Conservation (phyloP, 2,329 filamentous ascomycete genomes). For the Fusarium longipes region DNA sequence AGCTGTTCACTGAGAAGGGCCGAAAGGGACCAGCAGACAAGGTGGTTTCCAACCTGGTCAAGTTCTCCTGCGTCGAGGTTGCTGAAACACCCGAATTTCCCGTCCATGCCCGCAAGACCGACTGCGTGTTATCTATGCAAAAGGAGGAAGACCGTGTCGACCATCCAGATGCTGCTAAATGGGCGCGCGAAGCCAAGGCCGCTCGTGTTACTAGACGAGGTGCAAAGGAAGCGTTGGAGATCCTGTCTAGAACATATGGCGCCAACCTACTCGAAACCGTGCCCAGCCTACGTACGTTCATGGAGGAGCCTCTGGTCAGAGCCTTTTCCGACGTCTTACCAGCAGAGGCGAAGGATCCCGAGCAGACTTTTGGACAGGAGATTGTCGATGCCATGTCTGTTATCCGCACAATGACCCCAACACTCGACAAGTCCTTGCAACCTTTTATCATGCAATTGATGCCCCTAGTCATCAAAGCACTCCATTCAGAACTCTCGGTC, state of each 20-base stretch:
- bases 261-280: slow-evolving; percentile 81
- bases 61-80: slow-evolving; percentile 97
- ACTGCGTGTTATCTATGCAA: slow-evolving; percentile 88
- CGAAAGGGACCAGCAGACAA: slow-evolving; percentile 92
- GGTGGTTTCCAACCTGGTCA: slow-evolving; percentile 93
- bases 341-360: slow-evolving; percentile 76
- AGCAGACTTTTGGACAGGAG: slow-evolving; percentile 84
- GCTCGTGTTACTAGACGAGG: slow-evolving; percentile 91
- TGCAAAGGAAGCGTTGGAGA: slow-evolving; percentile 93
- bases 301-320: slow-evolving; percentile 81
- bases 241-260: slow-evolving; percentile 84
- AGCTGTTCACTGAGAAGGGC: slow-evolving; percentile 82
- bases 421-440: slow-evolving; percentile 79
- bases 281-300: slow-evolving; percentile 82
- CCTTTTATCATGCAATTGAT: slow-evolving; percentile 85
- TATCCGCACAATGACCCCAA: slow-evolving; percentile 92
- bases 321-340: slow-evolving; percentile 81
- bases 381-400: slow-evolving; percentile 95
- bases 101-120: slow-evolving; percentile 80
- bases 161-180: slow-evolving; percentile 89
- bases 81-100: slow-evolving; percentile 97
- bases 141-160: slow-evolving; percentile 98
- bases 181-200: slow-evolving; percentile 87
- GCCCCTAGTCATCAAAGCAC: slow-evolving; percentile 85
- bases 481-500: slow-evolving; percentile 89